phyloP scores from a whole-genome alignment of 139 green algal species.

The Haematococcus lacustris region DNA sequence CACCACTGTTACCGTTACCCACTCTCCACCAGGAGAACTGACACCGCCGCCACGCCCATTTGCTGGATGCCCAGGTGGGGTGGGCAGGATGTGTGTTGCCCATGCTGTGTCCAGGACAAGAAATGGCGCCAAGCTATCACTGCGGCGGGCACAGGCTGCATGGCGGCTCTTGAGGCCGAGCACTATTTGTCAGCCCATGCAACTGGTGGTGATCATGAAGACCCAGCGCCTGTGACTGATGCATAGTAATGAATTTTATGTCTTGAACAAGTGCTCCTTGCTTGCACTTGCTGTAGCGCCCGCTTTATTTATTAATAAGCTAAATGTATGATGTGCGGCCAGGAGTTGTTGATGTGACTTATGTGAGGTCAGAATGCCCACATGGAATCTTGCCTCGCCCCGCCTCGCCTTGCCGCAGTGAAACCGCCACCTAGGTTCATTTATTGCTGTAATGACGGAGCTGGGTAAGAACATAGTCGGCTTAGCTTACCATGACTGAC shows the following conservation, averaged over 20 bases:
- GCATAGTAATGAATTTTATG: not conserved
- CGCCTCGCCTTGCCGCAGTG: too few relatives aligned
- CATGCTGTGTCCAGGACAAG: slow-evolving; percentile 64
- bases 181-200: slow-evolving; percentile 19
- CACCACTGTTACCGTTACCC: too few relatives aligned
- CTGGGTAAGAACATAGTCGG: too few relatives aligned
- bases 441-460: too few relatives aligned
- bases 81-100: slow-evolving; percentile 52
- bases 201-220: not conserved
- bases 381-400: too few relatives aligned
- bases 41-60: too few relatives aligned
- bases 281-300: not conserved
- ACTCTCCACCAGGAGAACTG: too few relatives aligned
- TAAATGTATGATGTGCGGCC: not conserved
- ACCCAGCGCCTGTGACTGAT: not conserved
- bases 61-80: too few relatives aligned
- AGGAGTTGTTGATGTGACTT: not conserved
- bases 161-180: slow-evolving; percentile 29
- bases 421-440: too few relatives aligned
- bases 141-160: slow-evolving; percentile 45
- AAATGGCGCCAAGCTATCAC: slow-evolving; percentile 76
- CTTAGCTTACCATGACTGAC: too few relatives aligned
- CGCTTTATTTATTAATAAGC: not conserved
- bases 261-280: too few relatives aligned
- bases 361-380: too few relatives aligned